These are phyloP conservation scores for Claviceps sp. DNA, from an alignment of 2,329 filamentous ascomycete species.

Conservation along the genomic window DNA sequence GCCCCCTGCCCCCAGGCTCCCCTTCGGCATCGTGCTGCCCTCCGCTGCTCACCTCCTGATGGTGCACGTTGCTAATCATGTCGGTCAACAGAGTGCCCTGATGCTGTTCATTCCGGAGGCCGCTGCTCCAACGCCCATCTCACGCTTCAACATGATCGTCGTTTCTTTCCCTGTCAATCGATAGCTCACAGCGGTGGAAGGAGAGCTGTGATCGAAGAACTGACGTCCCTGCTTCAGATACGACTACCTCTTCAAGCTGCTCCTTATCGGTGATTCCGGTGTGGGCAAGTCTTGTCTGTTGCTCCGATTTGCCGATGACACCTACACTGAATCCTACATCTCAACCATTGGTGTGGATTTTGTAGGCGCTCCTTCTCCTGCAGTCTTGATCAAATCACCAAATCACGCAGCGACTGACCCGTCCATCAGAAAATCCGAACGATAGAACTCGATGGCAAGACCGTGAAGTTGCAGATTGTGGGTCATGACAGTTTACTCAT, in stretches of 20 bases:
- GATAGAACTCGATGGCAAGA: slow-evolving; percentile 98
- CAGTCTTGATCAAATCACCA: neutral
- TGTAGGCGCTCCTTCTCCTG: slow-evolving; percentile 43
- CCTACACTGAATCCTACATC: slow-evolving; percentile 99
- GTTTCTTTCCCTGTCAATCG: neutral
- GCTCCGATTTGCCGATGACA: slow-evolving; percentile 95
- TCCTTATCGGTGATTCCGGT: slow-evolving; percentile 99
- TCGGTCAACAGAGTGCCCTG: slow-evolving; percentile 2
- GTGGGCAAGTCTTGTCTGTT: slow-evolving; percentile 99
- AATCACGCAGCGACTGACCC: slow-evolving; percentile 7
- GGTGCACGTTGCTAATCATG: slow-evolving; percentile 4
- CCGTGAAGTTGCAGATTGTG: slow-evolving; percentile 98
- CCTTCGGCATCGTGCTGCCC: slow-evolving; percentile 12
- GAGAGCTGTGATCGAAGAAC: neutral
- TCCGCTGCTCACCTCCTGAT: slow-evolving; percentile 14
- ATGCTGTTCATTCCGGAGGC: neutral
- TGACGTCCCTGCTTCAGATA: slow-evolving; percentile 52
- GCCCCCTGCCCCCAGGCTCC: slow-evolving; percentile 27
- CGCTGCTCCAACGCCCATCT: neutral
- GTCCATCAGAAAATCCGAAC: slow-evolving; percentile 85
- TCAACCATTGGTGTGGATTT: slow-evolving; percentile 99
- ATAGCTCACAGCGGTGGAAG: neutral
- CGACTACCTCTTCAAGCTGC: slow-evolving; percentile 99
- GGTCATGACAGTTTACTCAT: slow-evolving; percentile 21
- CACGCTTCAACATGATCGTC: neutral